Evolutionary conservation across 1,284 basidiomycete species (phyloP), one percentile per base, ranked within the genome.

Genomic region (Somion occarium): DNA sequence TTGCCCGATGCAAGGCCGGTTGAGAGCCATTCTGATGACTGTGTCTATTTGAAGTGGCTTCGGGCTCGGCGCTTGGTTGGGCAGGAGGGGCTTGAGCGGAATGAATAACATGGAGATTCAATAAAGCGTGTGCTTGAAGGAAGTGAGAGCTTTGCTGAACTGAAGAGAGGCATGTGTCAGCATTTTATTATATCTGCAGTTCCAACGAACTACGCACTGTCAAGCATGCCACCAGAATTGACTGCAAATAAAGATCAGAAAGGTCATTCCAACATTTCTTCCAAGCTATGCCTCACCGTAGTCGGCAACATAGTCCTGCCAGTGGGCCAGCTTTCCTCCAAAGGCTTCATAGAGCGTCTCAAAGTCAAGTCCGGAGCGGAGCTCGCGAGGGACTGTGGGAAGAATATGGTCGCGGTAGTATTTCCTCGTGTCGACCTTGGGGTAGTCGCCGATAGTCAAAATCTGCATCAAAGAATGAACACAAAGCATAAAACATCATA

Each of bases 301-400:
- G 59, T 91, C 88, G 0, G 79, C 79, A 54, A 87, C 69, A 63
- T 83, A 91, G 59, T 91, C 88, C 43, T 83, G 75, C 79, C 88
- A 87, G 63, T 91, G 89, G 1, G 82, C 85, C 41, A 91, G 65
- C 64, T 90, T 90, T 18, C 90, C 90, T 12, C 89, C 90, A 61
- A 91, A 90, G 0, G 85, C 85, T 15, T 84, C 81, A 59, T 82
- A 91, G 41, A 91, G 68, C 38, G 72, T 67, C 49, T 91, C 88
- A 56, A 92, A 92, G 54, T 81, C 74, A 50, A 91, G 68, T 0
- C 71, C 67, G 4, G 64, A 51, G 3, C 71, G 73, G 37, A 87
- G 58, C 30, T 73, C 62, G 50, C 85, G 80, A 1, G 86, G 85
- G 9, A 91, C 75, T 26, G 71, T 72, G 22, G 82, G 80, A 11